phyloP scores from a whole-genome alignment of 192 early-diverging fungal genomes.

The Coemansia sp. region DNA sequence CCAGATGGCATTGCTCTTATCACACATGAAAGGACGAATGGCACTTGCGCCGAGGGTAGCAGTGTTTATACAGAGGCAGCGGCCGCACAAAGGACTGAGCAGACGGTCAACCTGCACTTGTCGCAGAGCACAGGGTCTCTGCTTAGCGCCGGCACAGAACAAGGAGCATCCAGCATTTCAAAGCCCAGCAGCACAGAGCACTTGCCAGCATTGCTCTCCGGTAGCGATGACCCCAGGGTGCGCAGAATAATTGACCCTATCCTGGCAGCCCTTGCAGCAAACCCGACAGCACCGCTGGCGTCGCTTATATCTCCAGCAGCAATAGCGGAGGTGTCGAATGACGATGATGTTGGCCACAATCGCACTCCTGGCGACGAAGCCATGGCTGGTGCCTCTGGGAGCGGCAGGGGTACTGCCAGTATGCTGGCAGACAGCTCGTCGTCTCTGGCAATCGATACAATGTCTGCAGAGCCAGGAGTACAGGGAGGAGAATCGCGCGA shows the following conservation, averaged over 20 bases:
- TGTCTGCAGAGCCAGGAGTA: background rate
- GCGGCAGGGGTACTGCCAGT: background rate
- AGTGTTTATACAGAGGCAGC: background rate
- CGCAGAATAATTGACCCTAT: slow-evolving; percentile 26
- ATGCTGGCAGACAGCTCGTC: background rate
- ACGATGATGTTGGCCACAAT: background rate
- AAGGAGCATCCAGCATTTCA: background rate
- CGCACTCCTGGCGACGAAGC: background rate
- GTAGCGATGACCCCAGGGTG: background rate
- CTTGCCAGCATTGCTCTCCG: background rate
- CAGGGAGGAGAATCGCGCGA: background rate
- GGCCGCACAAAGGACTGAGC: background rate
- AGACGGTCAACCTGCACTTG: slow-evolving; percentile 9
- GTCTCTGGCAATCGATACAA: background rate
- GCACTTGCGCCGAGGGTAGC: too few relatives aligned
- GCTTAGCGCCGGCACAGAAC: background rate
- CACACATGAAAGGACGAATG: too few relatives aligned
- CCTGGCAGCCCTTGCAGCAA: slow-evolving; percentile 19
- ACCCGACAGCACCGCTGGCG: background rate
- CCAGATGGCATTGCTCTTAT: too few relatives aligned
- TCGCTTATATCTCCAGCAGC: background rate
- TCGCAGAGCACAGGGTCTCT: slow-evolving; percentile 17
- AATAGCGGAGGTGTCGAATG: background rate
- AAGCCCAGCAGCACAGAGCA: slow-evolving; percentile 6
- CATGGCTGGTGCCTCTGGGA: background rate